phyloP scores from a whole-genome alignment of 1,284 basidiomycete species.

The Pseudomicrostroma phylloplanum region DNA sequence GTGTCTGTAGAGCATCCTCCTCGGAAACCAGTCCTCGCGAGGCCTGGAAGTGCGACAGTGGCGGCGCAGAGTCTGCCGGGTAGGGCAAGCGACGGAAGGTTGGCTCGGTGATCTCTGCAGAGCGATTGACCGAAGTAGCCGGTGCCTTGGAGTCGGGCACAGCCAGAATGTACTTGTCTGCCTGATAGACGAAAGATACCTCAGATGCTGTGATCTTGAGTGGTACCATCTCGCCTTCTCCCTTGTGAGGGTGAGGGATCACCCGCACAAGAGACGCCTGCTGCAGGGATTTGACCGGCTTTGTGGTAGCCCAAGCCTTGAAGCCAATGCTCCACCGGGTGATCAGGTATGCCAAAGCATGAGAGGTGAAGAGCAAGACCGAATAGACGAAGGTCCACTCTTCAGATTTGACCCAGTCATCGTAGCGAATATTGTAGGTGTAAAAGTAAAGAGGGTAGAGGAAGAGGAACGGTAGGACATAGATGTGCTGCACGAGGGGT shows the following conservation, averaged over 20 bases:
- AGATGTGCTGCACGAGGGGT: constrained; percentile 71
- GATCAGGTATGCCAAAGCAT: constrained; percentile 84
- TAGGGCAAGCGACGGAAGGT: constrained; percentile 81
- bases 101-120: constrained; percentile 54
- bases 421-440: constrained; percentile 81
- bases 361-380: constrained; percentile 73
- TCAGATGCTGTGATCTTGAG: constrained; percentile 59
- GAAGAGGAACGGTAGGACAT: constrained; percentile 72
- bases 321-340: constrained; percentile 84
- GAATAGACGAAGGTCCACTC: constrained; percentile 78
- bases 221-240: constrained; percentile 81
- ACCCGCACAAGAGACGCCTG: constrained; percentile 77
- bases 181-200: constrained; percentile 91
- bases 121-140: constrained; percentile 34
- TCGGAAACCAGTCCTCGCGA: constrained; percentile 55
- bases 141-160: constrained; percentile 50
- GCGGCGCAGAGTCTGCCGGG: constrained; percentile 70
- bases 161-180: constrained; percentile 81
- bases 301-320: constrained; percentile 55
- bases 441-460: constrained; percentile 86
- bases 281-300: constrained; percentile 60
- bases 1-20: constrained; percentile 36
- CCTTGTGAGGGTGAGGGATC: constrained; percentile 76
- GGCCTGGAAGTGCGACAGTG: constrained; percentile 64
- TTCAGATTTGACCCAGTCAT: constrained; percentile 59